These are phyloP conservation scores for Escallonia herrerae DNA, from an alignment of 129 eudicot species.

Conservation along the genomic window DNA sequence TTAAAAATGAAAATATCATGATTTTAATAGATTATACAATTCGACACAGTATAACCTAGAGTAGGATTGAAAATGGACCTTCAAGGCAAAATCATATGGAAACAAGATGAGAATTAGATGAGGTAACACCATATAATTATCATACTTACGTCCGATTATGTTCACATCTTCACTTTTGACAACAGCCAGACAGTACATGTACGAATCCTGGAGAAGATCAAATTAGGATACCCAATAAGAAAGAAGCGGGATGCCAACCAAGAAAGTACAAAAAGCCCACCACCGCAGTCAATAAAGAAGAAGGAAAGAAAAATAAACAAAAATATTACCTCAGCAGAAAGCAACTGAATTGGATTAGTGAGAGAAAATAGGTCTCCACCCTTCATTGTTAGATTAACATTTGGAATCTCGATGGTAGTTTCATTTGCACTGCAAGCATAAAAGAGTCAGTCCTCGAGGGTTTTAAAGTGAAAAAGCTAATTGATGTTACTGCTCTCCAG, in stretches of 20 bases:
- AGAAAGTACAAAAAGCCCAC: background rate
- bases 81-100: too few species aligned
- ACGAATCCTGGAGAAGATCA: slow-evolving; percentile 36
- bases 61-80: too few species aligned
- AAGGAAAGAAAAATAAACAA: background rate
- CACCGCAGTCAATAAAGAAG: too few species aligned
- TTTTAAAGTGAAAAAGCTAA: background rate
- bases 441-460: slow-evolving; percentile 13
- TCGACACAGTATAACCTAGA: too few species aligned
- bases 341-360: slow-evolving; percentile 28
- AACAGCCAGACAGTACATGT: slow-evolving; percentile 58
- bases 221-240: slow-evolving; percentile 1
- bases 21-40: too few species aligned
- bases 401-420: slow-evolving; percentile 22
- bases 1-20: too few species aligned
- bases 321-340: slow-evolving; percentile 35
- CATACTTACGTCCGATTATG: slow-evolving; percentile 89
- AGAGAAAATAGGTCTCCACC: slow-evolving; percentile 54
- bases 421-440: slow-evolving; percentile 50
- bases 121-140: background rate
- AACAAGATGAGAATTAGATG: too few species aligned
- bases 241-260: background rate
- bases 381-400: slow-evolving; percentile 61
- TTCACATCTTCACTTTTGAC: slow-evolving; percentile 63
- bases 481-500: background rate